These are phyloP conservation scores for Artemisia annua DNA, from an alignment of 129 eudicot genomes.

Conservation along the genomic window DNA sequence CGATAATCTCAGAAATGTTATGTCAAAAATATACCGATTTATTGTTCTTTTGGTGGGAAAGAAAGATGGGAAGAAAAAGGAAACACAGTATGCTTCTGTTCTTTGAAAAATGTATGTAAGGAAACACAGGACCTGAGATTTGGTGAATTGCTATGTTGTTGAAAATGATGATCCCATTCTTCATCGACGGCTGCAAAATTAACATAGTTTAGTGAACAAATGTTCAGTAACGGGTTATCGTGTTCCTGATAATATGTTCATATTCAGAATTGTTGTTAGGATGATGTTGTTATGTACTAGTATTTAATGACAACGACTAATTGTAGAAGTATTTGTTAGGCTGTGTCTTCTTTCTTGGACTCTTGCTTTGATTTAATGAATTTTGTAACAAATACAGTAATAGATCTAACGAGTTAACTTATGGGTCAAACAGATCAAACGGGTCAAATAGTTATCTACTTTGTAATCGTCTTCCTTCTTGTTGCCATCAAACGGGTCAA, in stretches of 20 bases:
- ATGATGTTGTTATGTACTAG: constrained; percentile 13
- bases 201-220: constrained; percentile 2
- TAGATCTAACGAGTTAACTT: neutral
- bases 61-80: constrained; percentile 11
- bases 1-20: constrained; percentile 41
- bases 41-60: constrained; percentile 26
- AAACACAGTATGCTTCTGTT: constrained; percentile 10
- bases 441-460: neutral
- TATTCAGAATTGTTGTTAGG: constrained; percentile 1
- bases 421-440: neutral
- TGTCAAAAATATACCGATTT: constrained; percentile 30
- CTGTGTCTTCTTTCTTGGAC: neutral
- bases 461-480: no score
- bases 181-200: neutral
- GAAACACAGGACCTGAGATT: constrained; percentile 15
- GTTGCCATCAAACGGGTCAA: neutral
- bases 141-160: constrained; percentile 19
- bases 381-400: neutral
- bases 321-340: constrained; percentile 13
- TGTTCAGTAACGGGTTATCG: neutral
- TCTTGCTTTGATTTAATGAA: neutral
- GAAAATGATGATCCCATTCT: constrained; percentile 21
- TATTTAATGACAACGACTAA: neutral
- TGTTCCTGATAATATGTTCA: neutral
- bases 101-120: constrained; percentile 19